Evolutionary conservation across 1,139 yeast species (phyloP).

Genomic region (Kazachstania sp.): DNA sequence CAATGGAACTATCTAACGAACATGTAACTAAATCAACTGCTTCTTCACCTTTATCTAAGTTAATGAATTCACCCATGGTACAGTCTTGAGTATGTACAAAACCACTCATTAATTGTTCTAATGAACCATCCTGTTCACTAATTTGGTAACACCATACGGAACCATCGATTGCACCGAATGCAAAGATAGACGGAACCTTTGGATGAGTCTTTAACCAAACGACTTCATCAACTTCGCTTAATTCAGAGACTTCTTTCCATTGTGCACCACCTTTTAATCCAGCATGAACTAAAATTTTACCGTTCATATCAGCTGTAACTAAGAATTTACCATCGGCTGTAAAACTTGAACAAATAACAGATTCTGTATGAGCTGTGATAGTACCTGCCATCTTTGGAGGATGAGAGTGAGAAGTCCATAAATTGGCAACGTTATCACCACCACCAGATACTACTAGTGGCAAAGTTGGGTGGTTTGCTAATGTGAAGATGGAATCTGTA

Average conservation of each 20-base stretch:
- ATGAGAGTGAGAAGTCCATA: slow-evolving; percentile 85
- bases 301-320: slow-evolving; percentile 92
- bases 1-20: slow-evolving; percentile 82
- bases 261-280: slow-evolving; percentile 67
- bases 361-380: slow-evolving; percentile 70
- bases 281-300: slow-evolving; percentile 68
- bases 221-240: slow-evolving; percentile 82
- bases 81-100: slow-evolving; percentile 73
- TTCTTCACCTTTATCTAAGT: slow-evolving; percentile 51
- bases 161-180: slow-evolving; percentile 92
- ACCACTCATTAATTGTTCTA: slow-evolving; percentile 70
- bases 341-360: slow-evolving; percentile 78
- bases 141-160: slow-evolving; percentile 90
- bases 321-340: slow-evolving; percentile 72
- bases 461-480: slow-evolving; percentile 70
- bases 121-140: slow-evolving; percentile 43
- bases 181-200: slow-evolving; percentile 58
- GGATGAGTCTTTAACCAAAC: slow-evolving; percentile 80
- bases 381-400: slow-evolving; percentile 76
- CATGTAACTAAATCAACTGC: slow-evolving; percentile 61
- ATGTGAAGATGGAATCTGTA: slow-evolving; percentile 70
- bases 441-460: slow-evolving; percentile 88
- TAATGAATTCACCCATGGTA: slow-evolving; percentile 66
- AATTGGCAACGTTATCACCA: slow-evolving; percentile 75
- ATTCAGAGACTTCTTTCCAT: slow-evolving; percentile 63